phyloP scores from a whole-genome alignment of 345 rosid species.

The Hirschfeldia incana region DNA sequence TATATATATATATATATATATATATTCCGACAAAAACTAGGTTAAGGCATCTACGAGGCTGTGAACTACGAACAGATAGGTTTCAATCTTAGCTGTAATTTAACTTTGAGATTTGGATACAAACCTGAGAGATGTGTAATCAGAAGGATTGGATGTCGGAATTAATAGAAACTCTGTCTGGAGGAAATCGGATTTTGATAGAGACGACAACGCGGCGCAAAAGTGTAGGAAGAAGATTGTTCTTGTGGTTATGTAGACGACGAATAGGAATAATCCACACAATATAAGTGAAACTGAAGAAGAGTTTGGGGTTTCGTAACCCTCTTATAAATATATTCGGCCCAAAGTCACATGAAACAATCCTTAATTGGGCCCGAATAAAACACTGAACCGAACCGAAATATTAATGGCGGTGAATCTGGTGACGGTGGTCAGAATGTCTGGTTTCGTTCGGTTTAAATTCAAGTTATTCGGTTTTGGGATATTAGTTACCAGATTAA shows the following conservation, averaged over 20 bases:
- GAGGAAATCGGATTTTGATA: background rate
- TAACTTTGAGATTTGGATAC: background rate
- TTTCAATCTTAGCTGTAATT: background rate
- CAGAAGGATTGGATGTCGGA: background rate
- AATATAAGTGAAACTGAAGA: background rate
- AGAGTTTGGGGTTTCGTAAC: conserved; percentile 19
- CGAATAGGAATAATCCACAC: background rate
- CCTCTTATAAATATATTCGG: background rate
- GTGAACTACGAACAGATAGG: background rate
- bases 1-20: too few species aligned
- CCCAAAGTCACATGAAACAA: background rate
- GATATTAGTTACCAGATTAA: too few species aligned
- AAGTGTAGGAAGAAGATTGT: background rate
- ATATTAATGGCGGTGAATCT: too few species aligned
- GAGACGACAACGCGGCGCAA: conserved; percentile 27
- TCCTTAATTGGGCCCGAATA: background rate
- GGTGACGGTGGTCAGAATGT: too few species aligned
- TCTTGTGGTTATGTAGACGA: background rate
- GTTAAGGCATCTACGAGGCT: background rate
- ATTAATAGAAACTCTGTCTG: background rate
- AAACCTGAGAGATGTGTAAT: conserved; percentile 18
- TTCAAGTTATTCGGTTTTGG: too few species aligned
- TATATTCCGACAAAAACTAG: conserved; percentile 2
- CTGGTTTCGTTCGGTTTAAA: too few species aligned
- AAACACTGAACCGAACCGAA: too few species aligned